Base-by-base conservation (phyloP, 2,329 filamentous ascomycete species). In the Fulvia fulva region DNA sequence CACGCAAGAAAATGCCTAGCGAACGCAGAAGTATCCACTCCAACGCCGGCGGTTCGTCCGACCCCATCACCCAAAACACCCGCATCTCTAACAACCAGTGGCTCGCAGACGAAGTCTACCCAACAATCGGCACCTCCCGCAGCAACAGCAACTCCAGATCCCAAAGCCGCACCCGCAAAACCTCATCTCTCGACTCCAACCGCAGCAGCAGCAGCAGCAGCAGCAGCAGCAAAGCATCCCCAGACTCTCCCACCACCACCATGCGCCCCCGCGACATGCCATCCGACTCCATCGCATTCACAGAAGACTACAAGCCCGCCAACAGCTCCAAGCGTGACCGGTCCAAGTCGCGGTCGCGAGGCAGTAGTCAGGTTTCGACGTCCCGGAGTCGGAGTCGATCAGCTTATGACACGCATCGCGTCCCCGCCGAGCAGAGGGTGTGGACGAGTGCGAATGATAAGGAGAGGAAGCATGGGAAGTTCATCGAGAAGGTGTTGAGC, bases 381-480 rank as follows among this genome's bases (percentile, higher is more conserved):
- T 2, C 47, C 3, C 9, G 52, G 9, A 55, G 43, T 25, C 9
- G 52, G 16, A 55, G 43, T 46, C 22, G 26, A 37, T 46, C 52
- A 6, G 19, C 52, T 14, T 47, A 55, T 44, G 52, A 55, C 43
- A 55, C 43, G 9, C 43, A 47, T 47, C 52, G 52, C 7, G 5
- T 55, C 4, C 21, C 25, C 7, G 19, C 52, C 7, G 25, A 55
- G 1, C 25, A 55, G 52, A 55, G 21, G 25, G 41, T 55, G n/a
- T 55, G 52, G 47, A 28, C 12, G 25, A 14, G 30, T 3, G 26
- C 23, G 26, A 28, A 50, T 3, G 52, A 55, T 26, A 55, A 28
- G 19, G 52, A 55, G 43, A 25, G 26, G 43, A 55, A 55, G 52
- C 52, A 55, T 16, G 45, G 43, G n/a, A 47, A 45, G 14, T 46